Evolutionary conservation across 495 filamentous ascomycete species (phyloP), one percentile per base, ranked within the genome.

Genomic region (Penicillium simplicissimum): DNA sequence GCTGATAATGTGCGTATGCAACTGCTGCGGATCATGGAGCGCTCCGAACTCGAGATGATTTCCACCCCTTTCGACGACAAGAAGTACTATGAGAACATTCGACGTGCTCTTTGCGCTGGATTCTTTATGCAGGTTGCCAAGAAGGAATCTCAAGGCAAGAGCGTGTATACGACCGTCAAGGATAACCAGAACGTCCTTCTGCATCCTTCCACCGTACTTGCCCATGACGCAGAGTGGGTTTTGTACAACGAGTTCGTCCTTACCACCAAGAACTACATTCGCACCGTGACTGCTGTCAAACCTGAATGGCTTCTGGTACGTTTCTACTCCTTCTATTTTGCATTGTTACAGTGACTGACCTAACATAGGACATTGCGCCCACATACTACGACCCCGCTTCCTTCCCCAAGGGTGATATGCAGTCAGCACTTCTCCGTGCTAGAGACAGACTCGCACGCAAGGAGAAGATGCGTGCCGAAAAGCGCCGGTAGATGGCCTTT

Each of bases 71-170:
- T 97, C 77, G 89, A 92, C 52, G 88, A 98, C 76, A 97, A 96
- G 82, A 90, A 93, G 63, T 99, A 99, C 78, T 98, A 97, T 72
- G 92, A 85, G 74, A 99, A 99, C 70, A 98, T 99, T 68, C 90
- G 92, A 21, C 88, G 91, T 15, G 95, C 95, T 10, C 82, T 99
- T n/a, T 89, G 96, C 14, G 85, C 92, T 2, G 95, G 95, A 21
- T 99, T 98, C 81, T 99, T 99, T 82, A 99, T 99, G 95, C 96
- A 99, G 70, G 90, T 98, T n/a, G 95, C 95, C 42, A 97, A 93
- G 85, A 90, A 87, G 65, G 90, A 96, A 59, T 76, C 79, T 37
- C 82, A 75, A 47, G 86, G 86, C 64, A 97, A 96, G 83, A 85
- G 84, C 37, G 74, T 76, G 60, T 99, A 99, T 77, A 84, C 87